Evolutionary conservation across 148 eudicot species (phyloP).

Genomic region (Cornus suecica): DNA sequence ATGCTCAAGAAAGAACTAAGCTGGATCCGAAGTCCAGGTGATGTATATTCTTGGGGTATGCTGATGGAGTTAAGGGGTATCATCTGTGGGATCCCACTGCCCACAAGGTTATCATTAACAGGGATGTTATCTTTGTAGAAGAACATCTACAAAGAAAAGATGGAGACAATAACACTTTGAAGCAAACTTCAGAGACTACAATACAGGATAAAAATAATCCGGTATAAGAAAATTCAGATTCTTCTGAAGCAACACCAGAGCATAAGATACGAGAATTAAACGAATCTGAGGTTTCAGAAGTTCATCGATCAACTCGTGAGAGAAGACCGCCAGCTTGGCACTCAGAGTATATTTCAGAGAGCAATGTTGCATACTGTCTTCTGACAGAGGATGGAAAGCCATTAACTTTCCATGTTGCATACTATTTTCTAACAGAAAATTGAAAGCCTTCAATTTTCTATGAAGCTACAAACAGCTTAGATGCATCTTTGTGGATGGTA

Average conservation of each 20-base stretch:
- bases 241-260: conserved; percentile 12
- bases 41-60: conserved; percentile 9
- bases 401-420: conserved; percentile 15
- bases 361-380: conserved; percentile 16
- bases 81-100: conserved; percentile 17
- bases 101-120: background rate
- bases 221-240: background rate
- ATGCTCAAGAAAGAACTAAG: background rate
- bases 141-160: background rate
- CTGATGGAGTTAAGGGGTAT: conserved; percentile 16
- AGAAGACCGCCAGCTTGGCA: background rate
- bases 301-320: background rate
- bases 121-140: conserved; percentile 1
- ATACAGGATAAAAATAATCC: background rate
- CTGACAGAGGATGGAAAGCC: conserved; percentile 21
- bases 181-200: background rate
- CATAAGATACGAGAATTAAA: background rate
- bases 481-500: conserved; percentile 2
- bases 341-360: conserved; percentile 12
- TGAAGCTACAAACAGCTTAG: background rate
- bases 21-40: conserved; percentile 4
- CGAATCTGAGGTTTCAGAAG: background rate
- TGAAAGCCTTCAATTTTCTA: too few species aligned
- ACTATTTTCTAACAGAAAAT: too few species aligned
- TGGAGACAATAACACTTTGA: background rate